Evolutionary conservation across 805 yeast genomes (phyloP).

Genomic region (Candida lessepsii): DNA sequence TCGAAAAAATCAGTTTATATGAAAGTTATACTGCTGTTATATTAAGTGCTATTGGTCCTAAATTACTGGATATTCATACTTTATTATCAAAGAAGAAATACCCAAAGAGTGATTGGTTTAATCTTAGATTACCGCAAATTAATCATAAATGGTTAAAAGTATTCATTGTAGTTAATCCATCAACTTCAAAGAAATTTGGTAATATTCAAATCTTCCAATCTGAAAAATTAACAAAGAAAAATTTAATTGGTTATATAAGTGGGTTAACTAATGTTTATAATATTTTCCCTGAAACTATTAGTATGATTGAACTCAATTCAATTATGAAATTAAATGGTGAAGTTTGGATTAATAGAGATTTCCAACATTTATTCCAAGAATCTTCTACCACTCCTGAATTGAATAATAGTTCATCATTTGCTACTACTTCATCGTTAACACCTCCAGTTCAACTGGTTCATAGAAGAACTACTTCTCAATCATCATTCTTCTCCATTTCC

Average conservation of each 20-base stretch:
- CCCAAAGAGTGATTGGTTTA: conserved; percentile 59
- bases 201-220: conserved; percentile 52
- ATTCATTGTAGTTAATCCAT: conserved; percentile 49
- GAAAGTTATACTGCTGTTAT: conserved; percentile 67
- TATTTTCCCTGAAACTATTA: conserved; percentile 58
- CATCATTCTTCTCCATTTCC: conserved; percentile 18
- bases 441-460: conserved; percentile 9
- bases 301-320: conserved; percentile 56
- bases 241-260: conserved; percentile 50
- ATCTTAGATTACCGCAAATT: conserved; percentile 56
- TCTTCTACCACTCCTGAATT: neutral
- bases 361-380: conserved; percentile 30
- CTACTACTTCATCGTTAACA: neutral
- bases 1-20: conserved; percentile 54
- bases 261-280: conserved; percentile 47
- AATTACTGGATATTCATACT: conserved; percentile 57
- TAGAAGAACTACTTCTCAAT: conserved; percentile 14
- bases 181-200: conserved; percentile 46
- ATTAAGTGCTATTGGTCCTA: conserved; percentile 55
- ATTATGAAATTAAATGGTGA: conserved; percentile 57
- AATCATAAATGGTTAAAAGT: conserved; percentile 60
- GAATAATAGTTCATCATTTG: conserved; percentile 1
- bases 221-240: conserved; percentile 48
- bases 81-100: conserved; percentile 49
- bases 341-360: conserved; percentile 44